phyloP scores from a whole-genome alignment of 495 filamentous ascomycete species.

The Daldinia caldariorum region DNA sequence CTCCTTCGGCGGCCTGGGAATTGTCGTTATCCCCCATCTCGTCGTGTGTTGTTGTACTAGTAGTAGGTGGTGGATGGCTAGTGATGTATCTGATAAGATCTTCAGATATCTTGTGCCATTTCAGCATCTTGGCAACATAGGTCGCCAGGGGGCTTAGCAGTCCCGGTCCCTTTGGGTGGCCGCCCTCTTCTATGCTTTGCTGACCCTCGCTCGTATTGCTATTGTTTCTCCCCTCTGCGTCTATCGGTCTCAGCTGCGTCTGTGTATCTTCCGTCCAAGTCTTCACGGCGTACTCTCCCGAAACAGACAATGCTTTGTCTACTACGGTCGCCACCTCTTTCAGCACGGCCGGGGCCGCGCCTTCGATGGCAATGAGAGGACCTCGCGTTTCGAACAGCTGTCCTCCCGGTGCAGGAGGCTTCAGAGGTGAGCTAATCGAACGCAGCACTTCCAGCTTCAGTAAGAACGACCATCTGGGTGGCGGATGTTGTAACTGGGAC shows the following conservation, averaged over 20 bases:
- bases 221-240: constrained; percentile 48
- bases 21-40: constrained; percentile 15
- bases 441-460: constrained; percentile 50
- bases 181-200: constrained; percentile 17
- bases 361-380: constrained; percentile 84
- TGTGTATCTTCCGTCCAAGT: constrained; percentile 56
- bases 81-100: constrained; percentile 74
- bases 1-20: not conserved
- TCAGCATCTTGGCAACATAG: constrained; percentile 74
- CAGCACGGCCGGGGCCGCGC: constrained; percentile 65
- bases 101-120: constrained; percentile 75
- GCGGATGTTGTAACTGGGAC: constrained; percentile 25
- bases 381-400: constrained; percentile 66
- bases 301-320: constrained; percentile 64
- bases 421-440: constrained; percentile 56
- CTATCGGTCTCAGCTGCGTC: constrained; percentile 44
- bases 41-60: not conserved
- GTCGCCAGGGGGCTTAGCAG: constrained; percentile 60
- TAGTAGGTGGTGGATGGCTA: constrained; percentile 19
- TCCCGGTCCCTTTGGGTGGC: constrained; percentile 11
- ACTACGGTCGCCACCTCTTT: constrained; percentile 68
- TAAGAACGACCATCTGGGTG: constrained; percentile 38
- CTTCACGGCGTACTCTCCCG: constrained; percentile 68
- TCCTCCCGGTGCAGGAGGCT: constrained; percentile 55
- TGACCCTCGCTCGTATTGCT: constrained; percentile 26